phyloP scores from a whole-genome alignment of 2,329 filamentous ascomycete species.

The Fusarium hostae region DNA sequence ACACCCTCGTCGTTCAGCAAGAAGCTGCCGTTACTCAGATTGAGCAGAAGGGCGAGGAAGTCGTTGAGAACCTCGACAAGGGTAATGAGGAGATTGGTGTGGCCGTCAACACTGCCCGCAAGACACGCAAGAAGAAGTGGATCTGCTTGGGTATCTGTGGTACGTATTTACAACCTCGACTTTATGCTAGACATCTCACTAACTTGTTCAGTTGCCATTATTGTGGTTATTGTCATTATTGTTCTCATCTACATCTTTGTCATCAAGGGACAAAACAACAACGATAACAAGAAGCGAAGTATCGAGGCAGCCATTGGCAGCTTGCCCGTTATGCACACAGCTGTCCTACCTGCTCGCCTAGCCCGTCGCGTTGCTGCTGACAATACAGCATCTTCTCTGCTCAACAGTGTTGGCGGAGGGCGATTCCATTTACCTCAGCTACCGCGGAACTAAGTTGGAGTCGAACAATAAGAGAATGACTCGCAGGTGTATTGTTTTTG shows the following conservation, averaged over 20 bases:
- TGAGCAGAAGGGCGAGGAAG: slow-evolving; percentile 87
- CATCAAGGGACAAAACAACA: slow-evolving; percentile 47
- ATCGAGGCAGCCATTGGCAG: slow-evolving; percentile 38
- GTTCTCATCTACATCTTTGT: slow-evolving; percentile 62
- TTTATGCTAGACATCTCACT: slow-evolving; percentile 28
- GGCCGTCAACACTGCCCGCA: slow-evolving; percentile 84
- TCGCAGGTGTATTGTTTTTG: neutral
- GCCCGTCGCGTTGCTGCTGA: slow-evolving; percentile 24
- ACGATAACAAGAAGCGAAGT: slow-evolving; percentile 47
- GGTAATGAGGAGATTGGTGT: slow-evolving; percentile 84
- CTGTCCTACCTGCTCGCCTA: slow-evolving; percentile 31
- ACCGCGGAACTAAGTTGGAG: slow-evolving; percentile 26
- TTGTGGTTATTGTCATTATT: slow-evolving; percentile 63
- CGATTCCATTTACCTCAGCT: slow-evolving; percentile 43
- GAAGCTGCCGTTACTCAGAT: slow-evolving; percentile 83
- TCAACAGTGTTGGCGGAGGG: slow-evolving; percentile 32
- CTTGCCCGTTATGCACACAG: slow-evolving; percentile 40
- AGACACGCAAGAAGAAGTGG: slow-evolving; percentile 95
- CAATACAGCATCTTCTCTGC: slow-evolving; percentile 11
- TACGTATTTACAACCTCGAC: slow-evolving; percentile 50
- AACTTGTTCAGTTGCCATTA: slow-evolving; percentile 59
- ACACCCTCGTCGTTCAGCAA: slow-evolving; percentile 86
- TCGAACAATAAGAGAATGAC: neutral
- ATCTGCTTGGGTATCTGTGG: slow-evolving; percentile 83
- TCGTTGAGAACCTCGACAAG: slow-evolving; percentile 84